Evolutionary conservation across 2,329 filamentous ascomycete species (phyloP).

Genomic region (Bisporella sp.): DNA sequence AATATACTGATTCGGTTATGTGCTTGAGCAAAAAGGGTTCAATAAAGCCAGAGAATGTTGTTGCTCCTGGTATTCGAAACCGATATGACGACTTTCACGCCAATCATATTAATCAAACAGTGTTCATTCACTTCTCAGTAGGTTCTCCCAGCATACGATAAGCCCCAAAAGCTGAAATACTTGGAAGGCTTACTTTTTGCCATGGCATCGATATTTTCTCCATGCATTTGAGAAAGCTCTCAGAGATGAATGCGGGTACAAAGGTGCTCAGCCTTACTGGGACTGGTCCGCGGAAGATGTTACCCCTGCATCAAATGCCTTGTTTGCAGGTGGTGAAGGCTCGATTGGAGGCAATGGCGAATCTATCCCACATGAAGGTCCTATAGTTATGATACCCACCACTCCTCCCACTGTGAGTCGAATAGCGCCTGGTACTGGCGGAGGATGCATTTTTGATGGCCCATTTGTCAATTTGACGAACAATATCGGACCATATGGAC

Average conservation of each 20-base stretch:
- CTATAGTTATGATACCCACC: constrained; percentile 7
- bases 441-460: constrained; percentile 43
- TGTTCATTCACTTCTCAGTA: neutral
- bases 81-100: neutral
- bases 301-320: constrained; percentile 29
- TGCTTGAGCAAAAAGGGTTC: neutral
- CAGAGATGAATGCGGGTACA: constrained; percentile 33
- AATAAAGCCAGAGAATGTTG: neutral
- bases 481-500: constrained; percentile 6
- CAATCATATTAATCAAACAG: neutral
- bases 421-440: constrained; percentile 40
- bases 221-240: constrained; percentile 28
- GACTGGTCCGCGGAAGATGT: constrained; percentile 42
- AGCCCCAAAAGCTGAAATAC: neutral
- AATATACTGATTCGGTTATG: neutral
- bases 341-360: constrained; percentile 41
- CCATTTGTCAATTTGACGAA: constrained; percentile 32
- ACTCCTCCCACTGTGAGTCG: neutral
- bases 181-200: neutral
- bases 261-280: constrained; percentile 29
- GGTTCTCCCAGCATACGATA: neutral
- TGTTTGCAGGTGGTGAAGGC: constrained; percentile 46
- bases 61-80: neutral
- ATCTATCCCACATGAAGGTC: constrained; percentile 15
- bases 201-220: neutral